phyloP scores from a whole-genome alignment of 2,329 filamentous ascomycete species.

The Colletotrichum higginsianum region DNA sequence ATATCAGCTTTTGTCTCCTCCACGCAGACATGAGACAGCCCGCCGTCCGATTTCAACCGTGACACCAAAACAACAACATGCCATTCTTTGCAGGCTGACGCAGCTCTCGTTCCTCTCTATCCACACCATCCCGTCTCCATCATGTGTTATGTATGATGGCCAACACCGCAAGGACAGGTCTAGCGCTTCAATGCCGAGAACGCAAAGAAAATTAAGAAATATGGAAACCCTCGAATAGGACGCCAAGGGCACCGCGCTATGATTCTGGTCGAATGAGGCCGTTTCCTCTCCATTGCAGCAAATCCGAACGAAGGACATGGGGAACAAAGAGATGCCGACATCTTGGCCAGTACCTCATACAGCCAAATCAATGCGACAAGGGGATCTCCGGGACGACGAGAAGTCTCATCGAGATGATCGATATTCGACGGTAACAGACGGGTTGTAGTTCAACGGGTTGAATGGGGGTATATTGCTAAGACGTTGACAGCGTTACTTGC shows the following conservation, averaged over 20 bases:
- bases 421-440: background rate
- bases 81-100: constrained; percentile 1
- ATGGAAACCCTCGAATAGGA: background rate
- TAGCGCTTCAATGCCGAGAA: background rate
- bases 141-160: constrained; percentile 19
- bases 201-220: background rate
- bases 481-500: background rate
- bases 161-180: constrained; percentile 22
- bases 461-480: constrained; percentile 2
- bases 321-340: background rate
- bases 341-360: background rate
- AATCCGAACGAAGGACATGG: background rate
- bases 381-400: background rate
- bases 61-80: constrained; percentile 5
- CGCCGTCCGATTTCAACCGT: background rate
- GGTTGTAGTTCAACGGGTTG: background rate
- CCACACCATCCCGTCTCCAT: constrained; percentile 4
- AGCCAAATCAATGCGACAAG: background rate
- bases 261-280: constrained; percentile 2
- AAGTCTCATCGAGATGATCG: background rate
- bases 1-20: background rate
- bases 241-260: background rate
- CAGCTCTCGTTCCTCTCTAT: background rate
- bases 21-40: background rate
- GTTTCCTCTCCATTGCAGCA: background rate